phyloP scores from a whole-genome alignment of 257 asterid species.

The Solanum pimpinellifolium region DNA sequence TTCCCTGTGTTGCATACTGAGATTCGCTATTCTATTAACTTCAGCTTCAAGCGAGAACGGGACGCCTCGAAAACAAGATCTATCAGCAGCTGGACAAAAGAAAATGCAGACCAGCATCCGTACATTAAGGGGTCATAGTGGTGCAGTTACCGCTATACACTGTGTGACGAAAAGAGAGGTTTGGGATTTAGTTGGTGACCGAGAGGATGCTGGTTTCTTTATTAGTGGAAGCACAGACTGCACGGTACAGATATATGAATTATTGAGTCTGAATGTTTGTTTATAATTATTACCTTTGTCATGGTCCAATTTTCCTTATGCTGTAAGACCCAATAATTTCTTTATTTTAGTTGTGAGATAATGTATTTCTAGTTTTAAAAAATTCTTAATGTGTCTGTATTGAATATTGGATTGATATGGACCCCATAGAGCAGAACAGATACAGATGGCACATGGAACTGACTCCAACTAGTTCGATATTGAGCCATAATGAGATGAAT shows the following conservation, averaged over 20 bases:
- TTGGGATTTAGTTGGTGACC: constrained; percentile 92
- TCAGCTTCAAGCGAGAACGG: constrained; percentile 57
- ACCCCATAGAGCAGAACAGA: neutral
- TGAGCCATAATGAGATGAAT: neutral
- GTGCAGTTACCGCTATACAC: constrained; percentile 85
- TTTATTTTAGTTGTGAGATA: neutral
- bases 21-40: constrained; percentile 4
- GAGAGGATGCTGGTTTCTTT: constrained; percentile 93
- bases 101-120: constrained; percentile 77
- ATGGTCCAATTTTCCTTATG: neutral
- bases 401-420: neutral
- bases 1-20: constrained; percentile 8
- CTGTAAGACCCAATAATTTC: neutral
- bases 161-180: constrained; percentile 94
- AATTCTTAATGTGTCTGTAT: neutral
- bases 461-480: neutral
- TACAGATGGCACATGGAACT: neutral
- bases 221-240: constrained; percentile 97
- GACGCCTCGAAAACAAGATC: constrained; percentile 50
- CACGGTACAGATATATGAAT: constrained; percentile 36
- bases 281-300: neutral
- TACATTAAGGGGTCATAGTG: constrained; percentile 80
- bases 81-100: constrained; percentile 65
- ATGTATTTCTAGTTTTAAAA: neutral
- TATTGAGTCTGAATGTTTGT: neutral